Percentiles rank a stretch among this genome's conserved stretches.
These are phyloP conservation scores for Phytophthora ramorum DNA, from an alignment of 352 stramenopile species.

Conservation along the genomic window DNA sequence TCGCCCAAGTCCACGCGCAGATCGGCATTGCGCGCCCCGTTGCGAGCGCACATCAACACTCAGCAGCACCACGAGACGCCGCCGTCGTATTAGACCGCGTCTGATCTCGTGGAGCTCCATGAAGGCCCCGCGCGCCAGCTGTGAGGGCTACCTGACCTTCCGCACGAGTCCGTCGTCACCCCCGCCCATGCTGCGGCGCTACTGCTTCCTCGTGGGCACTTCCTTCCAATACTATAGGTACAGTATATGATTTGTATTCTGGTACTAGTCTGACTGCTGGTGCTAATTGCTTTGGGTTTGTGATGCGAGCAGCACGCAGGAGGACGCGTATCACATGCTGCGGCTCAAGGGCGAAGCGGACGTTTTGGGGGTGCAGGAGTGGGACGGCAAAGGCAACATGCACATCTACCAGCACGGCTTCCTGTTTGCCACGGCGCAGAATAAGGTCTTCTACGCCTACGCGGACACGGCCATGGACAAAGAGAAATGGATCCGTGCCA, in stretches of 20 bases:
- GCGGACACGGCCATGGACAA: constrained; percentile 90
- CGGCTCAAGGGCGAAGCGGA: constrained; percentile 88
- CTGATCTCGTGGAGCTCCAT: constrained; percentile 61
- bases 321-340: constrained; percentile 91
- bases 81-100: constrained; percentile 24
- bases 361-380: constrained; percentile 90
- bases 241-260: constrained; percentile 7
- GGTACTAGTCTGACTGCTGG: not conserved
- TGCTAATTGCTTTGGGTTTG: constrained; percentile 1
- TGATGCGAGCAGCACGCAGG: constrained; percentile 67
- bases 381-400: constrained; percentile 93
- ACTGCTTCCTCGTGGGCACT: constrained; percentile 90
- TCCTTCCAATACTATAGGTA: constrained; percentile 89
- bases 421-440: constrained; percentile 88
- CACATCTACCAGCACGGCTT: constrained; percentile 92
- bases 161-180: constrained; percentile 87
- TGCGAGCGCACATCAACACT: constrained; percentile 11
- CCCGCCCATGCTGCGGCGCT: constrained; percentile 86
- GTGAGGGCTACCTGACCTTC: constrained; percentile 88
- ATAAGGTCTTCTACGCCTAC: constrained; percentile 91
- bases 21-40: constrained; percentile 11
- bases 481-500: constrained; percentile 90
- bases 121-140: constrained; percentile 84
- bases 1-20: constrained; percentile 9
- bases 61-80: constrained; percentile 33